These are phyloP conservation scores for Protoeuglena noctilucae DNA, from an alignment of 139 green algal genomes.

Conservation along the genomic window DNA sequence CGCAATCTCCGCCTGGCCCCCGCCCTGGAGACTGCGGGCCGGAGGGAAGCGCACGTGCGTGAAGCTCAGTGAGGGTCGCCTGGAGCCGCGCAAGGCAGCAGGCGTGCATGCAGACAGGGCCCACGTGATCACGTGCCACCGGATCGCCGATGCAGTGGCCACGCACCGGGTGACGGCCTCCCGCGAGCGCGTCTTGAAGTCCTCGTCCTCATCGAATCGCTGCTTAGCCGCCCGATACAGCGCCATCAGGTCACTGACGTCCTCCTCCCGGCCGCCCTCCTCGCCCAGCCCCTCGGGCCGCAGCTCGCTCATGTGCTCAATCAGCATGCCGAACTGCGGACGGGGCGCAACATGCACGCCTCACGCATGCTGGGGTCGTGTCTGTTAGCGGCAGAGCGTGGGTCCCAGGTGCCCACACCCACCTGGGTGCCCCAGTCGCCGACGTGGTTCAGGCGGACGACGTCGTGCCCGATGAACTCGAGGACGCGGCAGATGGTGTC, in stretches of 20 bases:
- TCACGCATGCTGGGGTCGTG: not conserved
- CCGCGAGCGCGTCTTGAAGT: conserved; percentile 81
- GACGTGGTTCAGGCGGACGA: conserved; percentile 88
- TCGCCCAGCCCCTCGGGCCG: conserved; percentile 38
- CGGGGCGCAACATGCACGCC: no score
- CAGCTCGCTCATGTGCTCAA: conserved; percentile 48
- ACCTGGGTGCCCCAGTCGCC: conserved; percentile 98
- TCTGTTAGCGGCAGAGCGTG: conserved; percentile 7
- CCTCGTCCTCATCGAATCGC: conserved; percentile 87
- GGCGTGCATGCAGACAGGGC: no score
- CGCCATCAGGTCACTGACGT: conserved; percentile 47
- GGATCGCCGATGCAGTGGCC: no score
- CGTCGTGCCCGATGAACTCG: conserved; percentile 73
- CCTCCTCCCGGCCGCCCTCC: conserved; percentile 31
- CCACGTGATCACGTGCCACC: no score
- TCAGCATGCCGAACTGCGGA: conserved; percentile 99
- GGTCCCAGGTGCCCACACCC: no score
- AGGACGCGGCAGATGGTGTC: conserved; percentile 59
- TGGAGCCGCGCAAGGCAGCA: no score
- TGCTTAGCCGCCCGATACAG: conserved; percentile 52
- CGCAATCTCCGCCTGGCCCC: conserved; percentile 40
- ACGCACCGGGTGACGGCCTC: conserved; percentile 67
- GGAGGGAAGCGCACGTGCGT: no score
- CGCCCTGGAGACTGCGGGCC: conserved; percentile 24
- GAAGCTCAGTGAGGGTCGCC: no score